These are phyloP conservation scores for Arachnopeziza araneosa DNA, from an alignment of 2,329 filamentous ascomycete species.

Conservation along the genomic window DNA sequence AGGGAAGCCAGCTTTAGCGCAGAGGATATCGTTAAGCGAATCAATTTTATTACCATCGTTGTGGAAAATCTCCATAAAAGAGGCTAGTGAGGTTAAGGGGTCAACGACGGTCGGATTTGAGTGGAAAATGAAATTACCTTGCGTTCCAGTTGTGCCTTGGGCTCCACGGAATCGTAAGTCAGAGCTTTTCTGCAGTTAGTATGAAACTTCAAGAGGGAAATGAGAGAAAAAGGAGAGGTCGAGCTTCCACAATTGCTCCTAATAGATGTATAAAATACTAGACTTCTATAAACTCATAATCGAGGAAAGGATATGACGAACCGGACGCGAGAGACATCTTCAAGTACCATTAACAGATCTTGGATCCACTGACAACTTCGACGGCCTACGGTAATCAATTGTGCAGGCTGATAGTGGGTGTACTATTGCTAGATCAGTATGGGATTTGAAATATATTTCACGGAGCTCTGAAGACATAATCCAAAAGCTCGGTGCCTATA, in stretches of 20 bases:
- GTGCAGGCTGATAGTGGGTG: slow-evolving; percentile 15
- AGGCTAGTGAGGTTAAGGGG: slow-evolving; percentile 9
- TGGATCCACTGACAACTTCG: slow-evolving; percentile 67
- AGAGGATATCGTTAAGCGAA: slow-evolving; percentile 49
- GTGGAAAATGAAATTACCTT: slow-evolving; percentile 42
- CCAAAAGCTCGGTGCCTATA: neutral
- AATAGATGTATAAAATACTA: neutral
- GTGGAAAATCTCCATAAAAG: slow-evolving; percentile 41
- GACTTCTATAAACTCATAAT: neutral
- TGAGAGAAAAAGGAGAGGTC: neutral
- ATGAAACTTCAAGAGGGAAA: neutral
- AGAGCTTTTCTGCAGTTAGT: slow-evolving; percentile 23
- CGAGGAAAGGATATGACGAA: neutral
- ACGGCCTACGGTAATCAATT: slow-evolving; percentile 32
- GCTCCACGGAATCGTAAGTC: slow-evolving; percentile 68
- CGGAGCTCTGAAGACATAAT: neutral
- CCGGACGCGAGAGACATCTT: slow-evolving; percentile 64
- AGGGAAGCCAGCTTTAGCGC: slow-evolving; percentile 49
- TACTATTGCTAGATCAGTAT: neutral
- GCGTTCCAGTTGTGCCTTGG: slow-evolving; percentile 63
- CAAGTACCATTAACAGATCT: slow-evolving; percentile 69
- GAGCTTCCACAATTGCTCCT: neutral
- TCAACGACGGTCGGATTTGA: slow-evolving; percentile 31
- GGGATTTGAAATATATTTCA: neutral
- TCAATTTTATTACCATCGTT: slow-evolving; percentile 47